Evolutionary conservation across 805 yeast species (phyloP), one percentile per base, ranked within the genome.

Genomic region (Ogataea paradorogensis): DNA sequence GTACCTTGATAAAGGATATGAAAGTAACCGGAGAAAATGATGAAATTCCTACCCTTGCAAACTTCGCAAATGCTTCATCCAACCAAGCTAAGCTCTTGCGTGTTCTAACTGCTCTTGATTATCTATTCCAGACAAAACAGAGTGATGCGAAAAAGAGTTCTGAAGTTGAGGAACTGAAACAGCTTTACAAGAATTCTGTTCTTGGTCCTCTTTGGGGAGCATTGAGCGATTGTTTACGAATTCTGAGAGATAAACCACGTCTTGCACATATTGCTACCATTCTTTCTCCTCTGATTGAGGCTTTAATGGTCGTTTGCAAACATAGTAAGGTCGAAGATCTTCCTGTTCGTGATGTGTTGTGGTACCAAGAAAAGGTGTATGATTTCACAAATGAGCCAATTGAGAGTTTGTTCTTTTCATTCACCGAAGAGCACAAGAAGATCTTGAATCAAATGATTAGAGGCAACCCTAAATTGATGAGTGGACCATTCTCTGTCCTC

Each of bases 301-400:
- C 96, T 0, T 69, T 93, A 41, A 88, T 93, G 95, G 95, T 91
- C 35, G 93, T 93, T n/a, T 89, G 96, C 63, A 90, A 90, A 55
- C 95, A 86, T 55, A 78, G 87, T 50, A 75, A 75, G 45, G 81
- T 78, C 28, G 74, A 72, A 53, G 82, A 76, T 37, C 63, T 72
- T 41, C 81, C 69, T 46, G 66, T 71, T 7, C 73, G 76, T 42
- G 86, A 78, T 41, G 61, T 69, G 23, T 52, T 74, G 42, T 81
- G 78, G 52, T 84, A 74, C 55, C 87, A 84, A 50, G 80, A 73
- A 13, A 74, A 69, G 41, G 73, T 74, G 46, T 70, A 75, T 42
- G 91, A 88, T 57, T 81, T 84, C 53, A 70, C 82, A 4, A 76
- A 74, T 38, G 87, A 84, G 47, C 87, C 91, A 3, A 78, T 85